Evolutionary conservation across 495 filamentous ascomycete species (phyloP).

Genomic region (Articulospora tetracladia): DNA sequence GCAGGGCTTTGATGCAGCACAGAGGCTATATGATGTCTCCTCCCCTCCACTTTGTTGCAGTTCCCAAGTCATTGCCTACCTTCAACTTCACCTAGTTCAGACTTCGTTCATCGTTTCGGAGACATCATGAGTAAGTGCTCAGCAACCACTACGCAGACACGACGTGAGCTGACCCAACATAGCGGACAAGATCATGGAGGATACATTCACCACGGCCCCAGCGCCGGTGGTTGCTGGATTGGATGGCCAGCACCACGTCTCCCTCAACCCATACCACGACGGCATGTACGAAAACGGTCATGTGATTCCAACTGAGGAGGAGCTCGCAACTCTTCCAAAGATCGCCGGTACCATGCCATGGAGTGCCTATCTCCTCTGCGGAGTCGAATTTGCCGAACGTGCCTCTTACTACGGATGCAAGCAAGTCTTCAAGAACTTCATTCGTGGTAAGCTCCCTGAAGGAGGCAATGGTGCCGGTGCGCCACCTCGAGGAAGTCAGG

Average conservation of each 20-base stretch:
- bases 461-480: constrained; percentile 57
- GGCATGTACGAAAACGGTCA: constrained; percentile 4
- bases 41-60: not conserved
- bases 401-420: constrained; percentile 55
- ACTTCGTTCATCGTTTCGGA: not conserved
- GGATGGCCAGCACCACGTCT: constrained; percentile 1
- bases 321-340: constrained; percentile 45
- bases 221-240: constrained; percentile 9
- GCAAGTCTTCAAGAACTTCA: constrained; percentile 58
- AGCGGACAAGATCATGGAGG: constrained; percentile 3
- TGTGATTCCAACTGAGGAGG: constrained; percentile 40
- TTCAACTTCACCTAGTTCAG: not conserved
- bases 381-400: constrained; percentile 56
- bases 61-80: not conserved
- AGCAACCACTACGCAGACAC: not conserved
- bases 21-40: not conserved
- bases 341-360: constrained; percentile 45
- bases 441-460: constrained; percentile 46
- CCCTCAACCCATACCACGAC: not conserved
- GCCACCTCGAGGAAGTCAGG: constrained; percentile 42
- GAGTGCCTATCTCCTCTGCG: constrained; percentile 46
- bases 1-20: not conserved
- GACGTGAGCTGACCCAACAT: too few species aligned
- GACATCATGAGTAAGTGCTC: not conserved
- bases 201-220: constrained; percentile 9